These are phyloP conservation scores for Clarireedia homoeocarpa DNA, from an alignment of 2,329 filamentous ascomycete genomes.

Conservation along the genomic window DNA sequence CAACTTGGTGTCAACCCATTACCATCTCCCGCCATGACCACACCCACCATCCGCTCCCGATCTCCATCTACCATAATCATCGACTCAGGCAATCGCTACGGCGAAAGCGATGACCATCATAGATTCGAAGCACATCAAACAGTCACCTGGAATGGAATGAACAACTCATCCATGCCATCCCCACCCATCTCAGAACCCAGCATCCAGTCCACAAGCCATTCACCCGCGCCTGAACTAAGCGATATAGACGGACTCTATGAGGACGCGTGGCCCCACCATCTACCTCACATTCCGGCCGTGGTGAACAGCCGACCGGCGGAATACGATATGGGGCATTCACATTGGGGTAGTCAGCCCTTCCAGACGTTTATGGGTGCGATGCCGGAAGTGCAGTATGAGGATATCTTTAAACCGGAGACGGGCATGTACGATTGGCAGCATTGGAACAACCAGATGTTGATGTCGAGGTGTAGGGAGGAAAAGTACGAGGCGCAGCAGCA, in stretches of 20 bases:
- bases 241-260: constrained; percentile 28
- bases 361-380: constrained; percentile 29
- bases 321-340: constrained; percentile 22
- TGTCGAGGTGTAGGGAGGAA: constrained; percentile 27
- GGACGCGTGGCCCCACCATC: constrained; percentile 18
- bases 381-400: constrained; percentile 25
- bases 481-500: constrained; percentile 18
- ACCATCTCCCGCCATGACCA: constrained; percentile 11
- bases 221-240: constrained; percentile 12
- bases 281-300: constrained; percentile 14
- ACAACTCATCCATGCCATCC: constrained; percentile 20
- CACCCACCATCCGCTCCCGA: constrained; percentile 18
- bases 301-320: constrained; percentile 10
- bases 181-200: constrained; percentile 20
- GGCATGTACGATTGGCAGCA: constrained; percentile 27
- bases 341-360: constrained; percentile 26
- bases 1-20: constrained; percentile 3
- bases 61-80: constrained; percentile 22
- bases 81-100: constrained; percentile 12
- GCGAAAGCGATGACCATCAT: not conserved
- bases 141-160: constrained; percentile 17
- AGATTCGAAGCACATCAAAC: constrained; percentile 12
- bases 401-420: constrained; percentile 27
- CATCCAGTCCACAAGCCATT: constrained; percentile 8
- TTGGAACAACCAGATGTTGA: constrained; percentile 25